Base-by-base conservation (phyloP, 768 basidiomycete genomes). In the Daedaleopsis nitida region DNA sequence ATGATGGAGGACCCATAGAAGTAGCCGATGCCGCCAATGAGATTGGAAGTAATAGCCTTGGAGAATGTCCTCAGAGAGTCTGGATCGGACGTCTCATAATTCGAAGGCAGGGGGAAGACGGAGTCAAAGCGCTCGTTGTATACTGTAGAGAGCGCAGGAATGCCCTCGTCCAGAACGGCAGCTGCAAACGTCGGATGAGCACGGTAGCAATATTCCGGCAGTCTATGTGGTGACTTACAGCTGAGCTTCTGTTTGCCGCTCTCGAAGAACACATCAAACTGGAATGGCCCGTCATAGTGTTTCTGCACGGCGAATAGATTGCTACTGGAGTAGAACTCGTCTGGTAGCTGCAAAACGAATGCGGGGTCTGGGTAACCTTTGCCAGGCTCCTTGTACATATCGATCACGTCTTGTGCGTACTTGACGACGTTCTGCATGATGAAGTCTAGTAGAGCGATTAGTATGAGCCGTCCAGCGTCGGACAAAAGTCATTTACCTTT, bases 21-120 rank as follows among this genome's bases (percentile, higher is more conserved):
- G 75, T 97, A 98, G 12, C 96, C 96, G 39, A 98, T 86, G 19
- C 96, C 96, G 56, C 93, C 96, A 12, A 98, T 76, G 47, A 98
- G 82, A 71, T 94, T 98, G 1, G 96, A 89, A 0, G 95, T 96
- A 59, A 96, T 85, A 5, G 87, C 88, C 69, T 91, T 89, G 1
- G 94, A 96, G 72, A 98, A 98, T 0, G 78, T 77, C 55, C 85
- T 77, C 19, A 94, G 75, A 1, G 78, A 75, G 27, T 79, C 74
- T 34, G 81, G 73, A 64, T 75, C 80, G 14, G 84, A 78, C 1
- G 75, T 74, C 19, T 77, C 70, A 65, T 81, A 85, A 55, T 85
- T 81, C 1, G 80, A 67, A 6, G 88, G 84, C 42, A 87, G 78
- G 11, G 93, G 92, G 69, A 98, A 91, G 5, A 81, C 78, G 1